Percentiles rank a stretch among this genome's conserved stretches.
Conservation (phyloP, 108 stramenopile species). For the Conticribra guillardii region DNA sequence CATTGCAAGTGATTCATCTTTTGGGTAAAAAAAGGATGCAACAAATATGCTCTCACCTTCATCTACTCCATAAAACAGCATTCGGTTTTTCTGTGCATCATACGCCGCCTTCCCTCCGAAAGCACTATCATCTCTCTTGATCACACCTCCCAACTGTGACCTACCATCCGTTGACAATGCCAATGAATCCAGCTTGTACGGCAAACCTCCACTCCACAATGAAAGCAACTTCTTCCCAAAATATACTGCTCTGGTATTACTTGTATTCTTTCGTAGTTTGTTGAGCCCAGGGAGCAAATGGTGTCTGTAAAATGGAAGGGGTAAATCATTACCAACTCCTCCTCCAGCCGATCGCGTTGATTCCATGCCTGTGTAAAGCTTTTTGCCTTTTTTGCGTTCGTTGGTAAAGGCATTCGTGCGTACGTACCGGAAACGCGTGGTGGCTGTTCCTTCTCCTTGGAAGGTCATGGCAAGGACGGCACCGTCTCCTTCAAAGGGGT, state of each 20-base stretch:
- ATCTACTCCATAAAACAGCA: slow-evolving; percentile 70
- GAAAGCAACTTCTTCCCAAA: slow-evolving; percentile 78
- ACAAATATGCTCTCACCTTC: slow-evolving; percentile 23
- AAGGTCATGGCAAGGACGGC: slow-evolving; percentile 81
- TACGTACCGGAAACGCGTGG: slow-evolving; percentile 70
- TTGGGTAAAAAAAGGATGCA: no score
- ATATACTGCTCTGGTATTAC: slow-evolving; percentile 75
- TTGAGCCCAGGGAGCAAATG: slow-evolving; percentile 83
- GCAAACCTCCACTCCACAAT: slow-evolving; percentile 83
- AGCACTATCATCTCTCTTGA: slow-evolving; percentile 70
- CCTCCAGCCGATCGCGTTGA: slow-evolving; percentile 57
- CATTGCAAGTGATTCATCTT: no score
- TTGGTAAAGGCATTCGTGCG: slow-evolving; percentile 81
- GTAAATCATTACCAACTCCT: slow-evolving; percentile 69
- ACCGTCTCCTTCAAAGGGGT: slow-evolving; percentile 87
- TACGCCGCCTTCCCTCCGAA: slow-evolving; percentile 65
- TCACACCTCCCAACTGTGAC: slow-evolving; percentile 79
- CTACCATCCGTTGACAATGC: slow-evolving; percentile 82
- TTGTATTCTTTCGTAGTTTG: slow-evolving; percentile 81
- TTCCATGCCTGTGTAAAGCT: slow-evolving; percentile 82
- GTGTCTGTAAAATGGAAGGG: slow-evolving; percentile 74
- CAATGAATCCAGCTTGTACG: slow-evolving; percentile 81
- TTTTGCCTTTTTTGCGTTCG: slow-evolving; percentile 82
- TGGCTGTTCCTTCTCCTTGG: slow-evolving; percentile 49
- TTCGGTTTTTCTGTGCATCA: slow-evolving; percentile 67